phyloP scores from a whole-genome alignment of 768 basidiomycete genomes.

The Serendipita sp. region DNA sequence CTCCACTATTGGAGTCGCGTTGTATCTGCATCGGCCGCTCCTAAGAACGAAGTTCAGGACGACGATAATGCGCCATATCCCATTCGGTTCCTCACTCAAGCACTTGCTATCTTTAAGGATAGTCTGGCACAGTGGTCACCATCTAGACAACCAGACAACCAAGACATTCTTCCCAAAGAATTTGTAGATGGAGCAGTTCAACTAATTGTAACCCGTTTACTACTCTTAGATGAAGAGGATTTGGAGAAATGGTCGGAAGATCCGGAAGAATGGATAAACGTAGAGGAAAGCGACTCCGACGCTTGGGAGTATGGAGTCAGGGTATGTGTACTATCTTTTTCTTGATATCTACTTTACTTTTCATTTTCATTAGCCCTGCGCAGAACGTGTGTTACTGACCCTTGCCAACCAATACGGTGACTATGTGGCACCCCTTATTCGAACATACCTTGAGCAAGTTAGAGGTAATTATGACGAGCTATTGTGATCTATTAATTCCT shows the following conservation, averaged over 20 bases:
- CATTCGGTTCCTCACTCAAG: slow-evolving; percentile 66
- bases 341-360: not conserved
- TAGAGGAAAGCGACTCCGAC: slow-evolving; percentile 78
- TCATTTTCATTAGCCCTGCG: slow-evolving; percentile 50
- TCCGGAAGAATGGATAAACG: slow-evolving; percentile 89
- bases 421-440: slow-evolving; percentile 52
- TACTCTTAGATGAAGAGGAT: slow-evolving; percentile 70
- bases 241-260: slow-evolving; percentile 72
- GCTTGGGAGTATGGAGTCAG: slow-evolving; percentile 89
- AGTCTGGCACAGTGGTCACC: slow-evolving; percentile 66
- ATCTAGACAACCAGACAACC: slow-evolving; percentile 42
- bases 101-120: slow-evolving; percentile 75
- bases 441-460: slow-evolving; percentile 40
- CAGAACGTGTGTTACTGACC: slow-evolving; percentile 80
- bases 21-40: slow-evolving; percentile 45
- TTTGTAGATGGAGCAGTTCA: slow-evolving; percentile 61
- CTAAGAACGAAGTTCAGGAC: slow-evolving; percentile 27
- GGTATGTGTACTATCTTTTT: slow-evolving; percentile 29
- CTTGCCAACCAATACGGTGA: slow-evolving; percentile 53
- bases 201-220: slow-evolving; percentile 65
- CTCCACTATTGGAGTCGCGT: slow-evolving; percentile 74
- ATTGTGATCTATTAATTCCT: slow-evolving; percentile 1
- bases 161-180: slow-evolving; percentile 27
- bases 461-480: slow-evolving; percentile 30
- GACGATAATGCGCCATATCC: slow-evolving; percentile 50